Conservation (phyloP, 2,329 filamentous ascomycete genomes). For the Gremmenia infestans region DNA sequence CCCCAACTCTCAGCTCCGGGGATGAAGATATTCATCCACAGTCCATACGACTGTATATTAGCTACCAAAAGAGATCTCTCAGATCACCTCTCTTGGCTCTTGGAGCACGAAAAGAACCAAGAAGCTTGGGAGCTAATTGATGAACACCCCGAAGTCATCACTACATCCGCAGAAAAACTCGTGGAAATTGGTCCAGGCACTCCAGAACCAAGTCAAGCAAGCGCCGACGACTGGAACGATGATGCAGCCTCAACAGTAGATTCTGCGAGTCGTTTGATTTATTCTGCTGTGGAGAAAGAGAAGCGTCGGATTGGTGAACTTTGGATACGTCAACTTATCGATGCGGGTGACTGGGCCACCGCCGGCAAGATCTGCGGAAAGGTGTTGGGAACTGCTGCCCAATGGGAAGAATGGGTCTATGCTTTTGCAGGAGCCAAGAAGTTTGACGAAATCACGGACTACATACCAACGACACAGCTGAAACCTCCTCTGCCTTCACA, state of each 20-base stretch:
- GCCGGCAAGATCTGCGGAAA: conserved; percentile 79
- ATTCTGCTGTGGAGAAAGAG: conserved; percentile 73
- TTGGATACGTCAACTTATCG: conserved; percentile 84
- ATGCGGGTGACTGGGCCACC: conserved; percentile 65
- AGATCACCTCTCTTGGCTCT: conserved; percentile 81
- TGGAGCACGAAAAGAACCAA: conserved; percentile 75
- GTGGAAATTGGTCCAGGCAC: conserved; percentile 38
- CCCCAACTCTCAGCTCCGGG: conserved; percentile 41
- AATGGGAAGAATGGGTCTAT: conserved; percentile 97
- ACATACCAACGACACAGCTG: conserved; percentile 74
- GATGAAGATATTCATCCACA: conserved; percentile 88
- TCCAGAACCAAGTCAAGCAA: conserved; percentile 32
- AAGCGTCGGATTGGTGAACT: conserved; percentile 88
- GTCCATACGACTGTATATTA: conserved; percentile 93
- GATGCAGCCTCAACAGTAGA: conserved; percentile 61
- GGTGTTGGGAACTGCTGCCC: conserved; percentile 70
- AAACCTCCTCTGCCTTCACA: conserved; percentile 72
- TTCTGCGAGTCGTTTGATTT: conserved; percentile 50
- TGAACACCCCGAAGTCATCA: conserved; percentile 72
- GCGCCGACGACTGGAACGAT: conserved; percentile 66
- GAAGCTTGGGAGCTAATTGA: conserved; percentile 87
- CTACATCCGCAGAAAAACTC: conserved; percentile 37
- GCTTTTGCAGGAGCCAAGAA: conserved; percentile 80
- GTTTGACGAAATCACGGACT: conserved; percentile 83
- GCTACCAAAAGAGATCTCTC: conserved; percentile 80